Conservation (phyloP, 73 alveolate species). For the Effrenium voratum region DNA sequence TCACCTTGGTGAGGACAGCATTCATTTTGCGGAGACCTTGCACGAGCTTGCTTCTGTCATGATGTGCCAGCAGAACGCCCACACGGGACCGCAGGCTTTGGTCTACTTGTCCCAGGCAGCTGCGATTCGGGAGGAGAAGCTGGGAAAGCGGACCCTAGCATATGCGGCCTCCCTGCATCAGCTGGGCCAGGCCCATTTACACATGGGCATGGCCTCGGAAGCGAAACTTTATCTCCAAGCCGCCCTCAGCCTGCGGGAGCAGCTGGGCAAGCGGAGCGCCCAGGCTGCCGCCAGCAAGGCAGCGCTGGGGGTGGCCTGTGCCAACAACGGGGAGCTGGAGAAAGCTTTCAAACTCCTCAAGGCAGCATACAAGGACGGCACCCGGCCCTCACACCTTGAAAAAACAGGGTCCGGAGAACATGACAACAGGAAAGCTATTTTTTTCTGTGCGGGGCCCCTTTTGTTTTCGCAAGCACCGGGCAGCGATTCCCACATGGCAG, state of each 20-base stretch:
- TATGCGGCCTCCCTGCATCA: slow-evolving; percentile 77
- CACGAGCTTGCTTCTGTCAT: slow-evolving; percentile 60
- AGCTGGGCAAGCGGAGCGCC: slow-evolving; percentile 59
- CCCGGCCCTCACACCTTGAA: too few relatives aligned
- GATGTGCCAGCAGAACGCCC: not conserved
- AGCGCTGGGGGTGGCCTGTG: slow-evolving; percentile 70
- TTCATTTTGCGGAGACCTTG: slow-evolving; percentile 61
- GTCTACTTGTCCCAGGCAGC: slow-evolving; percentile 67
- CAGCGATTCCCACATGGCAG: too few relatives aligned
- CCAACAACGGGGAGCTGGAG: slow-evolving; percentile 60
- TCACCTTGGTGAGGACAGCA: slow-evolving; percentile 52
- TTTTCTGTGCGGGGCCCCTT: too few relatives aligned
- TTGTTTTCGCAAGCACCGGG: too few relatives aligned
- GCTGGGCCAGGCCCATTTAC: slow-evolving; percentile 60
- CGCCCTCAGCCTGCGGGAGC: slow-evolving; percentile 49
- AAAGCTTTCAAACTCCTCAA: slow-evolving; percentile 29
- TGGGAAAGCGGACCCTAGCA: slow-evolving; percentile 17
- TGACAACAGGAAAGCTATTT: too few relatives aligned
- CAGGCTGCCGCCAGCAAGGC: slow-evolving; percentile 75
- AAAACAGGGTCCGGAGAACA: too few relatives aligned
- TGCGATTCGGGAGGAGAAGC: slow-evolving; percentile 40
- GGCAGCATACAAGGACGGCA: slow-evolving; percentile 36
- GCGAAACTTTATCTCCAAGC: slow-evolving; percentile 65
- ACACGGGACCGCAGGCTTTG: slow-evolving; percentile 12
- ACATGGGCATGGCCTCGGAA: slow-evolving; percentile 45